Evolutionary conservation across 2,329 filamentous ascomycete species (phyloP), one percentile per base, ranked within the genome.

Genomic region (Claviceps cyperi): DNA sequence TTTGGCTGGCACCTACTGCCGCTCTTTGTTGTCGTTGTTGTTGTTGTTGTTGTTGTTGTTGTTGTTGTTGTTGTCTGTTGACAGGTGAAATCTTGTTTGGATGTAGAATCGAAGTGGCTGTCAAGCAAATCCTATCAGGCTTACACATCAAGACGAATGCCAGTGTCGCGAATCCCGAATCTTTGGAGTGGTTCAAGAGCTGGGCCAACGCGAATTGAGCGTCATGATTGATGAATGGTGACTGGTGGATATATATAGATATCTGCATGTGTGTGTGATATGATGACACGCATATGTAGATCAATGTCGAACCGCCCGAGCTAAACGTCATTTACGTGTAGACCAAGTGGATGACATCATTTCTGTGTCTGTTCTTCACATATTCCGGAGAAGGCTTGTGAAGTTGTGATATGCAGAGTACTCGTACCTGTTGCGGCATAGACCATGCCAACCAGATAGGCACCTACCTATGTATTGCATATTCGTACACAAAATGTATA

Each of bases 101-200:
- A 4, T 17, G 37, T 39, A 86, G 83, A 68, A 87, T 98, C 52
- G 91, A 98, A 65, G 89, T 94, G 46, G 87, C 88, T 0, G 91
- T 97, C 5, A 97, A 97, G 72, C 90, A 96, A 67, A 96, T 97
- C 43, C 69, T 98, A 1, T 94, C 87, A 28, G 91, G 90, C 0
- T 71, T 90, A 66, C 79, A 86, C 48, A 81, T 96, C 56, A 90
- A 89, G 71, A 92, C 87, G 0, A 89, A 88, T 46, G 89, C 90
- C 0, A 94, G 87, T 60, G 90, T 97, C n/a, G 87, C 88, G 4
- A 97, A 97, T 64, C 83, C 86, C 2, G 85, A 83, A 57, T 89
- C 90, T 56, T 67, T 98, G 56, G 83, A 87, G 40, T 97, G 88
- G 85, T 97, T 96, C 66, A 76, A 79, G 56, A 69, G 75, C 35